phyloP scores from a whole-genome alignment of 352 stramenopile genomes.

The Globisporangium nodosum region DNA sequence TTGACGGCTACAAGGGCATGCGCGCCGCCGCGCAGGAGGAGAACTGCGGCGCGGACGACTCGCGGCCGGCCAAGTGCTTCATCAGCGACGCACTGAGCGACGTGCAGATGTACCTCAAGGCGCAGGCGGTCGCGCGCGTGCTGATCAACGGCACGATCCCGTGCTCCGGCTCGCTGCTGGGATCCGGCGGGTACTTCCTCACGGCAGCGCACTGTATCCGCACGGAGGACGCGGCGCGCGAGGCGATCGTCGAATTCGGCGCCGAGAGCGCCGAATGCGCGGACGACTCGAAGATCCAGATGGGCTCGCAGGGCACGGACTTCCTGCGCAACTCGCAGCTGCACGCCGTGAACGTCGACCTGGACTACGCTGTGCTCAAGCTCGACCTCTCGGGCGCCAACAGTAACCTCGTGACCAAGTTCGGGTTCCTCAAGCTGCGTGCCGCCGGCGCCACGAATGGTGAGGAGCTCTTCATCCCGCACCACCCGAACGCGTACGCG shows the following conservation, averaged over 20 bases:
- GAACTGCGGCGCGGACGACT: slow-evolving; percentile 18
- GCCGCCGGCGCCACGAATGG: neutral
- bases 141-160: slow-evolving; percentile 22
- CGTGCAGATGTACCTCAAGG: slow-evolving; percentile 17
- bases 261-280: slow-evolving; percentile 17
- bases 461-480: slow-evolving; percentile 22
- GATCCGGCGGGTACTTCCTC: slow-evolving; percentile 20
- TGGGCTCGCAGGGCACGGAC: slow-evolving; percentile 18
- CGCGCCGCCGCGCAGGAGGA: slow-evolving; percentile 6
- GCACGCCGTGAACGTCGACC: slow-evolving; percentile 15
- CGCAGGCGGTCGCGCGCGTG: slow-evolving; percentile 19
- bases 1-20: slow-evolving; percentile 15
- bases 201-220: slow-evolving; percentile 24
- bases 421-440: slow-evolving; percentile 18
- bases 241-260: slow-evolving; percentile 20
- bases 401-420: slow-evolving; percentile 13
- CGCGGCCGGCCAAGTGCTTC: slow-evolving; percentile 21
- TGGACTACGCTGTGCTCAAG: slow-evolving; percentile 26
- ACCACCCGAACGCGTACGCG: slow-evolving; percentile 18
- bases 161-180: slow-evolving; percentile 17
- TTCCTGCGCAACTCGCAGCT: slow-evolving; percentile 16
- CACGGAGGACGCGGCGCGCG: slow-evolving; percentile 8
- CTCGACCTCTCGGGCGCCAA: slow-evolving; percentile 9
- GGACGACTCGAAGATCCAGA: slow-evolving; percentile 15
- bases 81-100: slow-evolving; percentile 10